Evolutionary conservation across 2,329 filamentous ascomycete genomes (phyloP), one percentile per base, ranked within the genome.

Genomic region (Diaporthe sp.): DNA sequence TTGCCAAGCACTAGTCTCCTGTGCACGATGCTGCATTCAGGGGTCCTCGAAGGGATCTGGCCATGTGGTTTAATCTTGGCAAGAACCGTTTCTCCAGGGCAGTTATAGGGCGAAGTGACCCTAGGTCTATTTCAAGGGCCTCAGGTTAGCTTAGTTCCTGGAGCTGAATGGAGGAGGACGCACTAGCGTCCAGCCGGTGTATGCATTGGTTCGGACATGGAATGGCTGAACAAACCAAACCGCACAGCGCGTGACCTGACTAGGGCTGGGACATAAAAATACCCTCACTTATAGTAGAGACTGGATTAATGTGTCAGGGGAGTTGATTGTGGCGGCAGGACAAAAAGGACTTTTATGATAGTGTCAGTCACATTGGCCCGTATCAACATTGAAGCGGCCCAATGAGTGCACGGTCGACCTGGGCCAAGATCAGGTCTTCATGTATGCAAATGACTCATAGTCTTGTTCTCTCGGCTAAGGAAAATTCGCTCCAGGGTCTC

Each of bases 81-180:
- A 22, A 47, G 27, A 47, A 65, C 27, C 39, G 30, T 65, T 65
- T 30, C 22, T 7, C 10, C 58, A 65, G 27, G 30, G 42, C 22
- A 35, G 27, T 32, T 6, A n/a, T 25, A 17, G 10, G 30, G 17
- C 61, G 42, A 65, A 65, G 61, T 65, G 27, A 65, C 61, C 42
- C 61, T 65, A 10, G 13, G 61, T 65, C 61, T 65, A 65, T 50
- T 65, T 50, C 42, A n/a, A 65, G 42, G 27, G 27, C 27, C 42
- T 35, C 42, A 17, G 27, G 12, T 42, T 65, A 50, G 30, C 17
- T 30, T 50, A 65, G 42, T 65, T 35, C 42, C 61, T 50, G 42
- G 19, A n/a, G 61, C 42, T 65, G 42, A 50, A 35, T 17, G 30
- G 30, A 65, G 27, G 42, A 50, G 27, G 27, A 50, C 32, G 42